Evolutionary conservation across 2,329 filamentous ascomycete species (phyloP), one percentile per base, ranked within the genome.

Genomic region (Phialophora tarda): DNA sequence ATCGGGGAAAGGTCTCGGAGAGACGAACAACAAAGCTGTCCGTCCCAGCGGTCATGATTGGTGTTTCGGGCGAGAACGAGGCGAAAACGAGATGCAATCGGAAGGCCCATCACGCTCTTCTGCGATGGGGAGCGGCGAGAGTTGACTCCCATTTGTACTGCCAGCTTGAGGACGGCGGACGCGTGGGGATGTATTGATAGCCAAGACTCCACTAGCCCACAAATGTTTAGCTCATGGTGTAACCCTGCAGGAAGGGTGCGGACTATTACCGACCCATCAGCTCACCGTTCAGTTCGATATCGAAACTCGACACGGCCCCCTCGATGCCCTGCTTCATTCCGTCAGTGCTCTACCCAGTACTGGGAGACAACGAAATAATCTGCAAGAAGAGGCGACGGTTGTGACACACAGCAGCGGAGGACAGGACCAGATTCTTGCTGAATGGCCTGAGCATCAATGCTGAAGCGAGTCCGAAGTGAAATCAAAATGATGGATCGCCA

Each of bases 151-250:
- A 34, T 30, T 55, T 14, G 28, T 55, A 21, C 17, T 10, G 24
- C 28, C 24, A 23, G 24, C 8, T 34, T n/a, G 53, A 34, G n/a
- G 26, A 30, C 17, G 10, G 53, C 28, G 24, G 53, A 30, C 23
- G 24, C 53, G 53, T 53, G 48, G 53, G 53, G 53, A 32, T 55
- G 53, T 34, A 55, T 30, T 55, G 53, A 55, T 34, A 32, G 24
- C 53, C 24, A 55, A 32, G 53, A 5, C 51, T 4, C n/a, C 26
- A 34, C 53, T 28, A 51, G 10, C 21, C 23, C 48, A 51, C 48
- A 51, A 50, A 26, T 51, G 48, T 51, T 11, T 51, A 51, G 48
- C 48, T 23, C 24, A 28, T 17, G 24, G 21, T 51, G 48, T 51
- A 51, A 51, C 48, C 48, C 48, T 51, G 48, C 48, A 51, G 24